Base-by-base conservation (phyloP, 208 protist genomes). In the Acanthamoeba sp. region DNA sequence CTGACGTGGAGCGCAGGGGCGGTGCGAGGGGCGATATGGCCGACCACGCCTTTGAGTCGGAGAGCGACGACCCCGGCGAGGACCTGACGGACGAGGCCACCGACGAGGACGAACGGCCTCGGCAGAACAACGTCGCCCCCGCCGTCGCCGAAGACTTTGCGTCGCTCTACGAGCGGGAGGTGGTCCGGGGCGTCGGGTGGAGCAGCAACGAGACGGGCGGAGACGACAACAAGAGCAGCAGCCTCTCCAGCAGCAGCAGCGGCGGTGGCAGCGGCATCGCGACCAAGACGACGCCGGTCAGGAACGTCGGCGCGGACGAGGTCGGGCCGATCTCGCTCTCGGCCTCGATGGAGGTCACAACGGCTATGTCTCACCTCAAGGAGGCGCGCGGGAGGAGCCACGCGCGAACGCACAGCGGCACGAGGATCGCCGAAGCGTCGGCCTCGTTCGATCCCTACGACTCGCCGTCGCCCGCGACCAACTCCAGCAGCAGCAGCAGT, bases 61-160 rank as follows among this genome's bases (percentile, higher is more conserved):
- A 87, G 48, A 87, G 69, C 78, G 78, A 87, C 27, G 78, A 87
- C 24, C 45, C 32, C 45, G 45, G 38, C 20, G 78, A 87, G 24
- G 78, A 87, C 18, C 16, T 87, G 78, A 87, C 78, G n/a, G 78
- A 87, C 78, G 78, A 40, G 6, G 24, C 78, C 45, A 87, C 45
- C 32, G 78, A 87, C 48, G 78, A 87, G 14, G 78, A 87, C 40
- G 78, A 87, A 29, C 22, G 24, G 32, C 76, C 24, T 36, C 78
- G 45, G 45, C 78, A 38, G 1, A 59, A 18, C 78, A 36, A 3
- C n/a, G 6, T 32, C 20, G 20, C 45, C 48, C n/a, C 22, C 48
- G 7, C 45, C 9, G 9, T 18, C 42, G 27, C 62, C 20, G 69
- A 80, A 27, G 69, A 80, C 69, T 80, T 80, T 29, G 24, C 69